Percentiles rank a stretch among this genome's conserved stretches.
Evolutionary conservation across 73 alveolate species (phyloP).

Genomic region (Tetrahymena borealis): DNA sequence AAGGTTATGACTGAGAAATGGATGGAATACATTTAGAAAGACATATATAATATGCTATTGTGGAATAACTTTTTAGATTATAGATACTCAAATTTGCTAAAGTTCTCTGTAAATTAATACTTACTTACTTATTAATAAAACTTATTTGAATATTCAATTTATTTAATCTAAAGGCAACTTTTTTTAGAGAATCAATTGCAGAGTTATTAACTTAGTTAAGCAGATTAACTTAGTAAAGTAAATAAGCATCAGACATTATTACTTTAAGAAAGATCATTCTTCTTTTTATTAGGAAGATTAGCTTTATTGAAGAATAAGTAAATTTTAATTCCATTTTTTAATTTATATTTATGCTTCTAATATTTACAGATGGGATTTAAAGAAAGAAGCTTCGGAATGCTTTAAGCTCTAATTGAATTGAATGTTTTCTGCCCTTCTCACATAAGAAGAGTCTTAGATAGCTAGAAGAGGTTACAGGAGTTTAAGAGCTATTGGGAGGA

Average conservation of each 20-base stretch:
- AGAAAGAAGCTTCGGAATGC: background rate
- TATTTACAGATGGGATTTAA: background rate
- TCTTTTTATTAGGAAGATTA: background rate
- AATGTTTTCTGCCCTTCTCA: background rate
- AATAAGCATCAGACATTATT: background rate
- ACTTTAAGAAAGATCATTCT: background rate
- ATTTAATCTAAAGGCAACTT: too few relatives aligned
- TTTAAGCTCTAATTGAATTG: background rate
- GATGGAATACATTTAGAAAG: background rate
- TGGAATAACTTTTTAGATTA: background rate
- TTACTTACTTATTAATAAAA: background rate
- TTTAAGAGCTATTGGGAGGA: background rate
- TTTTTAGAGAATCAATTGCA: background rate
- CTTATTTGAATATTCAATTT: background rate
- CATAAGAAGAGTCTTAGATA: background rate
- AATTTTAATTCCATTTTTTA: background rate
- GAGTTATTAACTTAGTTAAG: background rate
- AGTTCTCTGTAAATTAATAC: background rate
- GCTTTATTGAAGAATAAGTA: background rate
- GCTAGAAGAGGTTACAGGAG: background rate
- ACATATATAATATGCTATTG: background rate
- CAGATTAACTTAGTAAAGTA: background rate
- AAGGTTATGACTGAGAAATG: background rate
- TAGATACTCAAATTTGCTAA: background rate
- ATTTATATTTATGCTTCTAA: too few relatives aligned